Conservation (phyloP, 306 rosid genomes). For the Gynostemma pentaphyllum region DNA sequence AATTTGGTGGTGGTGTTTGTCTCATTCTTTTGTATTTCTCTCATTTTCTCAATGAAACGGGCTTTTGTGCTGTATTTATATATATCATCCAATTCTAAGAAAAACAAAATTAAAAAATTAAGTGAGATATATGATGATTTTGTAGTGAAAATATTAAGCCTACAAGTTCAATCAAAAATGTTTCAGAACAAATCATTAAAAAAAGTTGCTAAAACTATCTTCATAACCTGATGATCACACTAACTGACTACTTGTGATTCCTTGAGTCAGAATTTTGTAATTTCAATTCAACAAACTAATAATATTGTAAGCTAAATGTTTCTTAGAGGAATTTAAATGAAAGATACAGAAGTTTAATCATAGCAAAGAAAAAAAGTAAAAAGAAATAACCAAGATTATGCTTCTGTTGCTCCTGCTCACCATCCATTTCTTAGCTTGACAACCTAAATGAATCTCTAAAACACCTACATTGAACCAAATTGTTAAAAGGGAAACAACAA, state of each 20-base stretch:
- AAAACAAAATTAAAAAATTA: background rate
- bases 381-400: slow-evolving; percentile 6
- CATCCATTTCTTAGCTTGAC: slow-evolving; percentile 7
- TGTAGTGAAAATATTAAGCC: background rate
- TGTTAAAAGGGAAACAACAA: background rate
- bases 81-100: background rate
- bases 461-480: background rate
- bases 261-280: no score
- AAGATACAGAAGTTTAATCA: background rate
- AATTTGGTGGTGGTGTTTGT: no score
- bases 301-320: background rate
- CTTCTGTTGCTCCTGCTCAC: slow-evolving; percentile 5
- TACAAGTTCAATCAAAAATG: background rate
- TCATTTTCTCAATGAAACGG: no score
- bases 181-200: background rate
- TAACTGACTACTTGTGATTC: no score
- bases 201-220: background rate
- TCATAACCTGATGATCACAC: no score
- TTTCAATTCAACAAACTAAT: background rate
- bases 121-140: background rate
- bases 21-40: no score
- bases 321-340: background rate
- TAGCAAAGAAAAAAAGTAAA: background rate
- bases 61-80: no score
- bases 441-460: background rate